phyloP scores from a whole-genome alignment of 768 basidiomycete species.

The Cystofilobasidium capitatum region DNA sequence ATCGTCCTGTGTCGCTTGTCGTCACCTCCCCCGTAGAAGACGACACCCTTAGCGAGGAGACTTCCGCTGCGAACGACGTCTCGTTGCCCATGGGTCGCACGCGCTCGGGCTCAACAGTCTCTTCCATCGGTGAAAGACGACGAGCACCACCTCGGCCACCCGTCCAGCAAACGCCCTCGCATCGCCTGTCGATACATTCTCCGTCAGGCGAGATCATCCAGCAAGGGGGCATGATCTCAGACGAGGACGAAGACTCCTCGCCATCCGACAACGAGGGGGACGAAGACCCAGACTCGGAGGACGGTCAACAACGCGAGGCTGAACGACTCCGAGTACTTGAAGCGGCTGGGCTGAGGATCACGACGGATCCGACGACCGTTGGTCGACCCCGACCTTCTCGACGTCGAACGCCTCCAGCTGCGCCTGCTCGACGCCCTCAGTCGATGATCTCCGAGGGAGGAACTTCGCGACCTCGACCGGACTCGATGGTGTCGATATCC shows the following conservation, averaged over 20 bases:
- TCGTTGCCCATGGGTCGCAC: background rate
- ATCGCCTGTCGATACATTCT: background rate
- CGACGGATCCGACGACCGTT: constrained; percentile 15
- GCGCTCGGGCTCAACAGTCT: background rate
- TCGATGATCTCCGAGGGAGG: background rate
- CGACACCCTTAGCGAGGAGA: background rate
- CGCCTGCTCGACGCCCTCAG: constrained; percentile 20
- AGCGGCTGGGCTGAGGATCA: constrained; percentile 72
- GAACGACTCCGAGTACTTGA: constrained; percentile 77
- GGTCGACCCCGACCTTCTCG: constrained; percentile 28
- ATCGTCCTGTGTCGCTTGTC: background rate
- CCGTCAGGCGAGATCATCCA: constrained; percentile 37
- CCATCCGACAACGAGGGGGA: constrained; percentile 44
- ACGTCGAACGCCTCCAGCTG: constrained; percentile 34
- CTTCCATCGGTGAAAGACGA: background rate
- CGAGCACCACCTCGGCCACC: background rate
- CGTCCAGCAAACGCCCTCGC: background rate
- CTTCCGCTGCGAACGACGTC: background rate
- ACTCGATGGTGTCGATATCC: background rate
- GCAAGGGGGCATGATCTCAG: constrained; percentile 43
- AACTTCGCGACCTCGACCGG: background rate
- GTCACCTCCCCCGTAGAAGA: background rate
- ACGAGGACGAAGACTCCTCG: constrained; percentile 29
- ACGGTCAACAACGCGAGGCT: constrained; percentile 53
- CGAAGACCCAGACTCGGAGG: constrained; percentile 40